phyloP scores from a whole-genome alignment of 441 rosid genomes.

The Bruguiera hainesii region DNA sequence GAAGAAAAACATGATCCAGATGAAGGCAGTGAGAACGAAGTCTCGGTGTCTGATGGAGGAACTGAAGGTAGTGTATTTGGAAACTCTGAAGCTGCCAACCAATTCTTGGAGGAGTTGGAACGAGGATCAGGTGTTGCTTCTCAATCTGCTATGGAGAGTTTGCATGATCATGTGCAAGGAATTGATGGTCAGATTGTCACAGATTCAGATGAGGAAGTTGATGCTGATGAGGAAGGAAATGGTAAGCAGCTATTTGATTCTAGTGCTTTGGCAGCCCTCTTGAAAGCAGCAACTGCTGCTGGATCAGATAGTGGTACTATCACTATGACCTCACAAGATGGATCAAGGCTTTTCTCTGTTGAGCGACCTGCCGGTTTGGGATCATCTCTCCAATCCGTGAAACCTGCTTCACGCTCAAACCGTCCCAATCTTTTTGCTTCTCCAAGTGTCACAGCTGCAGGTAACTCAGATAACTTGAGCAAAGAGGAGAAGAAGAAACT shows the following conservation, averaged over 20 bases:
- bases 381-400: constrained; percentile 62
- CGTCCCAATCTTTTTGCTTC: constrained; percentile 50
- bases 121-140: constrained; percentile 38
- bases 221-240: constrained; percentile 46
- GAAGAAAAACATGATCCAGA: constrained; percentile 27
- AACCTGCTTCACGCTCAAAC: constrained; percentile 55
- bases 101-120: constrained; percentile 79
- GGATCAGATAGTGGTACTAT: constrained; percentile 56
- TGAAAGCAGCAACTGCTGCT: constrained; percentile 81
- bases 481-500: constrained; percentile 79
- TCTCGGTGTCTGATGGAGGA: constrained; percentile 56
- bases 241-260: constrained; percentile 70
- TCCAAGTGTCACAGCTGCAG: constrained; percentile 36
- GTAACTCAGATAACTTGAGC: constrained; percentile 59
- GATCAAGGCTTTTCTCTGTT: constrained; percentile 83
- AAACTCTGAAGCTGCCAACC: constrained; percentile 72
- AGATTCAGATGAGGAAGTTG: constrained; percentile 79
- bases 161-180: constrained; percentile 35
- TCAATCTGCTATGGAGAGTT: constrained; percentile 35
- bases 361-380: constrained; percentile 96
- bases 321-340: constrained; percentile 75
- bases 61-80: constrained; percentile 60
- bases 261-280: constrained; percentile 81
- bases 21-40: constrained; percentile 40
- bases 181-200: constrained; percentile 76